These are phyloP conservation scores for Alternaria brassicae DNA, from an alignment of 2,329 filamentous ascomycete genomes.

Conservation along the genomic window DNA sequence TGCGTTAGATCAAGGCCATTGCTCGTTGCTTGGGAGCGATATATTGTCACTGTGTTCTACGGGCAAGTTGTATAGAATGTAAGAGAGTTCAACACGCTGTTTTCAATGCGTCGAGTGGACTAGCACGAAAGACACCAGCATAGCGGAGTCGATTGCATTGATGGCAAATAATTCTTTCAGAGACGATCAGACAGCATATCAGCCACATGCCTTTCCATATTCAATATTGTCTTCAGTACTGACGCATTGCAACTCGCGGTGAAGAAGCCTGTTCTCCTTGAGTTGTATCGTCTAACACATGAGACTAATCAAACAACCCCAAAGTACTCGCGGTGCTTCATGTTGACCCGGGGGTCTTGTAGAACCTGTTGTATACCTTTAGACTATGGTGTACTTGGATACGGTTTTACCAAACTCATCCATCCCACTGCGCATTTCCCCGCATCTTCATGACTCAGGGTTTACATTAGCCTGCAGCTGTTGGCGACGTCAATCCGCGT, in stretches of 20 bases:
- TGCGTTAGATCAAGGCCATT: background rate
- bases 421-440: background rate
- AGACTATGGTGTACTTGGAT: background rate
- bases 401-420: background rate
- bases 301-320: too few species aligned
- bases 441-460: background rate
- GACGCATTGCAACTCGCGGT: background rate
- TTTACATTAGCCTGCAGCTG: background rate
- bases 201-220: background rate
- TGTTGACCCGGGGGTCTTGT: background rate
- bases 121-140: background rate
- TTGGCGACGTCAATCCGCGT: background rate
- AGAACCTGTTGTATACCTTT: background rate
- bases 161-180: background rate
- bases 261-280: background rate
- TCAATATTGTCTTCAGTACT: background rate
- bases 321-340: background rate
- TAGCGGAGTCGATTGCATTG: background rate
- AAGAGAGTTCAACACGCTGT: background rate
- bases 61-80: background rate
- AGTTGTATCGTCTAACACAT: background rate
- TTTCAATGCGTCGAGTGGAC: background rate
- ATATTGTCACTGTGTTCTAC: background rate
- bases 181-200: background rate
- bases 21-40: background rate